Conservation (phyloP, 1,139 yeast genomes). For the Pichia sp. region DNA sequence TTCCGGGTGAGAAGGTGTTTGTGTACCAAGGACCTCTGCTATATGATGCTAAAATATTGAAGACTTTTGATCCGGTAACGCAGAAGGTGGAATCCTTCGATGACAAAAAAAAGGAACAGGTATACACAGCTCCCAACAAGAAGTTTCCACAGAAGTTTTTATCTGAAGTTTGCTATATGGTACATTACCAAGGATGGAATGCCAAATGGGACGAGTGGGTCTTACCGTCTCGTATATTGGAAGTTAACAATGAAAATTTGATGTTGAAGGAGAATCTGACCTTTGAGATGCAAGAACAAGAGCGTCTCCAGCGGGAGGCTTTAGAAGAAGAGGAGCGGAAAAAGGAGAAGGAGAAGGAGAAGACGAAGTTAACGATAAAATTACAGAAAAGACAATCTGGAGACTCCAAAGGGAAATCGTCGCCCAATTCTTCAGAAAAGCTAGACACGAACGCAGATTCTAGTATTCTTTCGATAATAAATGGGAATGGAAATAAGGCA, state of each 20-base stretch:
- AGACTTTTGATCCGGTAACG: slow-evolving; percentile 53
- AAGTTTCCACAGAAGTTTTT: slow-evolving; percentile 45
- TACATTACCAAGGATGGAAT: slow-evolving; percentile 97
- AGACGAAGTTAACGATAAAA: slow-evolving; percentile 2
- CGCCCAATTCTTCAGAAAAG: background rate
- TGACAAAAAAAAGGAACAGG: slow-evolving; percentile 22
- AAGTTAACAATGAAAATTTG: slow-evolving; percentile 64
- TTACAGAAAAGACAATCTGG: background rate
- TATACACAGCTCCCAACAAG: slow-evolving; percentile 27
- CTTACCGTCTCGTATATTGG: slow-evolving; percentile 59
- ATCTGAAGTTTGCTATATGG: slow-evolving; percentile 48
- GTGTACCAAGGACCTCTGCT: slow-evolving; percentile 91
- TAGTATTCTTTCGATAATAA: background rate
- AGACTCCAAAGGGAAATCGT: background rate
- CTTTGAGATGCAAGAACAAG: slow-evolving; percentile 40
- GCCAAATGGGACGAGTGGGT: slow-evolving; percentile 98
- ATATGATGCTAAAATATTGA: slow-evolving; percentile 80
- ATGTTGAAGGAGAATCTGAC: slow-evolving; percentile 58
- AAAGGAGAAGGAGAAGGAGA: background rate
- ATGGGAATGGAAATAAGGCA: background rate
- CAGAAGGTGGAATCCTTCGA: slow-evolving; percentile 41
- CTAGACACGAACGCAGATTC: background rate
- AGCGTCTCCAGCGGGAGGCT: slow-evolving; percentile 5
- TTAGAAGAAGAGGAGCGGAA: slow-evolving; percentile 13
- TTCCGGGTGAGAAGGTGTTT: slow-evolving; percentile 33